Base-by-base conservation (phyloP, 176 grass and related monocot genomes). In the Eleusine indica region DNA sequence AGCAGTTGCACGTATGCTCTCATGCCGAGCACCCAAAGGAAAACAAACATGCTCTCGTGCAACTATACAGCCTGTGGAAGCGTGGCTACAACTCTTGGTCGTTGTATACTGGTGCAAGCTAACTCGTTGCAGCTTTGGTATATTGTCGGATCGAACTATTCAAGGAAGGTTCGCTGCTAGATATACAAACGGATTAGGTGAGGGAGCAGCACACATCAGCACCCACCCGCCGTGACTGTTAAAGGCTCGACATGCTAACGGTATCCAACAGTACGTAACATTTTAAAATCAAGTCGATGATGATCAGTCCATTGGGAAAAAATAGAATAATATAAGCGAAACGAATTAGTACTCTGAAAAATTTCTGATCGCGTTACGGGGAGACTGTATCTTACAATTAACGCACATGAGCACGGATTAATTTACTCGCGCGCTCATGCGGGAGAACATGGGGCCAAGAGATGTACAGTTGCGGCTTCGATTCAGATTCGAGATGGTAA, bases 371-470 rank as follows among this genome's bases (percentile, higher is more conserved):
- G 76, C 21, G 2, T 64, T 58, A 70, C 60, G 1, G 12, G 61
- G 21, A 47, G 13, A 46, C 14, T 74, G 83, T 85, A 52, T 89
- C 70, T 70, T 75, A 73, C 68, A 52, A 37, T 42, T 53, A 62
- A 80, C 51, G 84, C 80, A 90, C 80, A 74, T 90, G 84, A 87
- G 52, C 80, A 65, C 22, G 5, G 70, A 68, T 39, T 90, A 83
- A 54, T 83, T 87, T 90, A 90, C 84, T 75, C 73, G 2, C 46
- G 64, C 35, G 51, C 35, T 83, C 74, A 79, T 79, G 80, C 68
- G 65, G 52, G 15, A 68, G 68, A 78, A 90, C 79, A 79, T 90
- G 88, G 84, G 84, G n/a, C 48, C 56, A 49, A 41, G 78, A 10
- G 9, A 83, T 63, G 74, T 81, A 87, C 46, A 62, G 83, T 46